Conservation (phyloP, 78 protist species). For the Chrysochromulina parva region DNA sequence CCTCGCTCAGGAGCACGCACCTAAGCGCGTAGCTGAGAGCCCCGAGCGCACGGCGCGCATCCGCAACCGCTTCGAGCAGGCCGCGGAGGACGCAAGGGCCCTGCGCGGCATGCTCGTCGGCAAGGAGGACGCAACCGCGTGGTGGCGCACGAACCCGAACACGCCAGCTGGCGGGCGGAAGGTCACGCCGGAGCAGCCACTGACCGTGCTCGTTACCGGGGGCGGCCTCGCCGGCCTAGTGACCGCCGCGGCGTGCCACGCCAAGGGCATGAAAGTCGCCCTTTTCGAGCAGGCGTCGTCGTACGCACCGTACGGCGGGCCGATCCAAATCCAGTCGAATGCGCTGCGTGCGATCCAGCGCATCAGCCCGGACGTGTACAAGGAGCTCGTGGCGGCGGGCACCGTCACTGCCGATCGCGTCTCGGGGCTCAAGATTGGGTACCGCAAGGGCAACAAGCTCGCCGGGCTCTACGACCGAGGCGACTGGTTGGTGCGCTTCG, state of each 20-base stretch:
- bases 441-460: conserved; percentile 23
- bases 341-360: conserved; percentile 12
- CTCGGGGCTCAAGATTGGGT: conserved; percentile 25
- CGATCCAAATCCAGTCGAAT: conserved; percentile 25
- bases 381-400: conserved; percentile 9
- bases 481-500: conserved; percentile 29
- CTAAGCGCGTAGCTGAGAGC: neutral
- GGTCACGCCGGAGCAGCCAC: neutral
- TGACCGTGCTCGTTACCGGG: conserved; percentile 13
- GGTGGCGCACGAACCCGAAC: neutral
- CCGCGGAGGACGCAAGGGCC: neutral
- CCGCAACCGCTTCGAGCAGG: neutral
- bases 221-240: conserved; percentile 24
- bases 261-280: conserved; percentile 1
- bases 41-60: neutral
- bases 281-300: conserved; percentile 20
- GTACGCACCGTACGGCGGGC: conserved; percentile 35
- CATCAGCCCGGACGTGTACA: neutral
- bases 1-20: neutral
- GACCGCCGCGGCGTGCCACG: conserved; percentile 30
- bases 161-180: neutral
- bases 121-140: neutral
- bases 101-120: neutral
- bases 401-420: conserved; percentile 29
- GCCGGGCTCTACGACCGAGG: conserved; percentile 15